Evolutionary conservation across 73 alveolate genomes (phyloP).

Genomic region (Tetrahymena elliotti): DNA sequence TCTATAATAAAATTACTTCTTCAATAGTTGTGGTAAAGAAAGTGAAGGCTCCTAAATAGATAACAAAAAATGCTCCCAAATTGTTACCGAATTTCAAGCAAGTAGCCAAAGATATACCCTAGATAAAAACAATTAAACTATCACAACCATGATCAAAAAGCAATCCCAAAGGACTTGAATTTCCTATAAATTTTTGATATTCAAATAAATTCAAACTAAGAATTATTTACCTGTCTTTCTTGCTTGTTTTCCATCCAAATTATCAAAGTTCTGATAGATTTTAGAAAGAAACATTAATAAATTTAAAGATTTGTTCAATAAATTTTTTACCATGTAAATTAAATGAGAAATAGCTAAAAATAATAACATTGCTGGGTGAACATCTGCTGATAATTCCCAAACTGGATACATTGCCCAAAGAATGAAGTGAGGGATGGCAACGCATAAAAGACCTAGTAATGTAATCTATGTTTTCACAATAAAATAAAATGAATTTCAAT

Average conservation of each 20-base stretch:
- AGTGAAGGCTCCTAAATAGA: background rate
- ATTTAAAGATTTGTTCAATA: too few relatives aligned
- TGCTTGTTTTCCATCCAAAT: background rate
- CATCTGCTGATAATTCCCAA: background rate
- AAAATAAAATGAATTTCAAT: background rate
- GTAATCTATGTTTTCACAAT: background rate
- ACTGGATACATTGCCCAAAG: background rate
- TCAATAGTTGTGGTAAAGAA: background rate
- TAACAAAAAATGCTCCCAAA: background rate
- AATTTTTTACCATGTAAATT: background rate
- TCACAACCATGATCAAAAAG: background rate
- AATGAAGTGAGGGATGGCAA: background rate
- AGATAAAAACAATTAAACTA: background rate
- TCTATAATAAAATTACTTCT: background rate
- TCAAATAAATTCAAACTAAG: background rate
- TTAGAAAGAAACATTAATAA: background rate
- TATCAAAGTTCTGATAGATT: background rate
- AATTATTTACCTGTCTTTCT: background rate
- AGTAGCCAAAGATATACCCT: background rate
- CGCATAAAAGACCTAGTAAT: background rate
- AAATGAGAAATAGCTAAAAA: background rate
- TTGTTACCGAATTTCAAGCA: background rate
- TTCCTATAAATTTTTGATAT: background rate
- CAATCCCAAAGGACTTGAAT: background rate
- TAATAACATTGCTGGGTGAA: background rate